Base-by-base conservation (phyloP, 495 filamentous ascomycete species). In the Monascus purpureus region DNA sequence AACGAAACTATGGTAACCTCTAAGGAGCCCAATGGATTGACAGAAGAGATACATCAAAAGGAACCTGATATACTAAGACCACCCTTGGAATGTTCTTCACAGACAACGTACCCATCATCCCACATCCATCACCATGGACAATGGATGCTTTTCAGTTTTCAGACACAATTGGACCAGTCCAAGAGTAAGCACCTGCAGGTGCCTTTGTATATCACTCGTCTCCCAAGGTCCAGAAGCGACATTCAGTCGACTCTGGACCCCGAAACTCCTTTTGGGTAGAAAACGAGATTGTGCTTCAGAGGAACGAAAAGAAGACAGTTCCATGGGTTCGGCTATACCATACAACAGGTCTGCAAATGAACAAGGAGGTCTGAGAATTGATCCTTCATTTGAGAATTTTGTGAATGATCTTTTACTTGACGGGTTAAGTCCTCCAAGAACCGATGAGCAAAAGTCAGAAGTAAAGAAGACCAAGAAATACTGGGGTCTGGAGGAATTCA, bases 401-500 rank as follows among this genome's bases (percentile, higher is more conserved):
- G 31, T 49, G 6, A 31, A 47, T 14, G 27, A 43, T 11, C 25
- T 44, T 22, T 24, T 53, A 16, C 39, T 42, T 13, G 29, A 19
- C 16, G 39, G 50, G 1, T 6, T 55, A 11, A 8, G 29, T 9
- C 11, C 23, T 35, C 25, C 7, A 12, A 19, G 2, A 8, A 26
- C 9, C 22, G 7, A n/a, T 13, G 8, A 2, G 2, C 11, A 4
- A n/a, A 3, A 13, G 9, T 13, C 3, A 12, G 6, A 12, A 6
- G 8, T n/a, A 12, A 20, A 23, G 3, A 11, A 13, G 29, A 17
- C 8, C 4, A 30, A 30, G 25, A 35, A 19, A 3, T 46, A 52
- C 27, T 50, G 38, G 43, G 40, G 29, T 27, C 38, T 57, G 4
- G 34, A 55, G 9, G 44, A 55, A 8, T 29, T 59, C 14, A 45